Percentiles rank a stretch among this genome's conserved stretches.
Conservation (phyloP, 2,329 filamentous ascomycete genomes). For the Coniella vitis region DNA sequence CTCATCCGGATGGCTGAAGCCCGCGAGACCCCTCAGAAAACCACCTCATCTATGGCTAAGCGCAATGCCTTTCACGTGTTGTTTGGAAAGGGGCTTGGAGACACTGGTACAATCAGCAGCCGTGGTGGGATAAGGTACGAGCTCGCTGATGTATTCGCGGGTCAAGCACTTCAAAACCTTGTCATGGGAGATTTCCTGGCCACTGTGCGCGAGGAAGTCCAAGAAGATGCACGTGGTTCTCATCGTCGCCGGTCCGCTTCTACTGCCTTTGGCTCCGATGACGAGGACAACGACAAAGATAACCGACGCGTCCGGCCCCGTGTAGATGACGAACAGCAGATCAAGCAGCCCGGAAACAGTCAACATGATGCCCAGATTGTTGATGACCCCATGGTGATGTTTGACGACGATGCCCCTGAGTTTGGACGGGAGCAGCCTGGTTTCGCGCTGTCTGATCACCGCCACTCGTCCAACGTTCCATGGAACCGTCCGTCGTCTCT, state of each 20-base stretch:
- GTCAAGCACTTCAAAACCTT: conserved; percentile 32
- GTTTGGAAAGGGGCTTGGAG: conserved; percentile 32
- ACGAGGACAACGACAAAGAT: conserved; percentile 24
- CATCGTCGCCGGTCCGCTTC: conserved; percentile 35
- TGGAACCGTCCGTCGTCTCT: conserved; percentile 46
- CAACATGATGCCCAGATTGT: conserved; percentile 19
- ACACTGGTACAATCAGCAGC: conserved; percentile 28
- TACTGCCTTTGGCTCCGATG: conserved; percentile 34
- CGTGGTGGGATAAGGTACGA: conserved; percentile 32
- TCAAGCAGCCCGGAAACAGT: not conserved
- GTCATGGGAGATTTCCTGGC: conserved; percentile 3
- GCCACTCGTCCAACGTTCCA: conserved; percentile 36
- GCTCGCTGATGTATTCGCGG: conserved; percentile 40
- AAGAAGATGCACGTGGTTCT: conserved; percentile 15
- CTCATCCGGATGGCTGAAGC: conserved; percentile 46
- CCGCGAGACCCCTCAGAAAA: conserved; percentile 18
- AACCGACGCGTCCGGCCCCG: conserved; percentile 33
- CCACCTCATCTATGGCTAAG: conserved; percentile 31
- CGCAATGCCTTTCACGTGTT: conserved; percentile 34
- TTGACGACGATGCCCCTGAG: conserved; percentile 19
- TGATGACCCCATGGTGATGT: conserved; percentile 15
- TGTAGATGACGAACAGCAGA: conserved; percentile 21
- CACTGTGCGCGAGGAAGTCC: conserved; percentile 16
- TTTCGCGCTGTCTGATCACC: conserved; percentile 22
- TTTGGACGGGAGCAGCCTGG: conserved; percentile 22